Base-by-base conservation (phyloP, 306 rosid genomes). In the Sechiopsis laciniata region DNA sequence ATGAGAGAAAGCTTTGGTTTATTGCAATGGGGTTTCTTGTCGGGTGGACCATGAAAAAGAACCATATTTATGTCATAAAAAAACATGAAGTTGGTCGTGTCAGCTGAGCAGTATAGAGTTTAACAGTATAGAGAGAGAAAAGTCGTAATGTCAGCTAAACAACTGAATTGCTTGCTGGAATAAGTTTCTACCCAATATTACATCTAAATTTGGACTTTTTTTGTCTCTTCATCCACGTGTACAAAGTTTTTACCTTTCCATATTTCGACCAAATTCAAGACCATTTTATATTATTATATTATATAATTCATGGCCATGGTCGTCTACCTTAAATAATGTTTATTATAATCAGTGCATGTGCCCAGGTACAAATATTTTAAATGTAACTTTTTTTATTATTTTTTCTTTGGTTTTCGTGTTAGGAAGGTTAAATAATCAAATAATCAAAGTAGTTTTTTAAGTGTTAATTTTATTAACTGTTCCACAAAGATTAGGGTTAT, bases 161-260 rank as follows among this genome's bases (percentile, higher is more conserved):
- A 83, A 90, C 89, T 88, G 90, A 82, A 75, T 90, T 85, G 88
- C 87, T 86, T 84, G 65, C 75, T 78, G 76, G 71, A 68, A 79
- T 53, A 90, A 82, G 89, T 88, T 88, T 90, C 97, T 83, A 88
- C 85, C 95, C 77, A 77, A 79, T 87, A 73, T 37, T 37, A 37
- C 91, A 87, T 85, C 95, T 84, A 85, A 85, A 81, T 91, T 76
- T 71, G 37, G 89, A 90, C 95, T 88, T 88, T 88, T 62, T 26
- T 21, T 70, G 62, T 69, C 80, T 78, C 80, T 62, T 52, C 75
- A 80, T 84, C 82, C 87, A 85, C 84, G 77, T 79, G 58, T 75
- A 9, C 45, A 37, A 12, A 12, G 6, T 11, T 77, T 78, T 56
- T 21, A 68, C 62, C 72, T 65, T 74, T 65, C 78, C 65, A 70